A percentile compares a stretch with the other conserved stretches of the same genome.
Conservation (phyloP, 768 basidiomycete genomes). For the Suillus alpinus region DNA sequence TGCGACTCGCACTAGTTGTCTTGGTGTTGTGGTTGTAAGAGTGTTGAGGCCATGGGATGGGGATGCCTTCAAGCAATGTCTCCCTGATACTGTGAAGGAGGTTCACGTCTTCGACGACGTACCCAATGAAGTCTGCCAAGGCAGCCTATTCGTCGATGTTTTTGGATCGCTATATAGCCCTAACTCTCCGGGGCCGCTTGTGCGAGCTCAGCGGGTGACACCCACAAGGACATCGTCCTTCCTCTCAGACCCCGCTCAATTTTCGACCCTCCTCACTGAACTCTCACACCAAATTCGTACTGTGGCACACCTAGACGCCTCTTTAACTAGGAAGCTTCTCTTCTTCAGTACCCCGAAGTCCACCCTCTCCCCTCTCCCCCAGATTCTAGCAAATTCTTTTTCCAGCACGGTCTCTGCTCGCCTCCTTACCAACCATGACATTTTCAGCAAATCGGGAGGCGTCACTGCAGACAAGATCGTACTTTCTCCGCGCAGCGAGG, state of each 20-base stretch:
- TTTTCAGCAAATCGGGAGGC: slow-evolving; percentile 70
- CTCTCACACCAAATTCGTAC: slow-evolving; percentile 25
- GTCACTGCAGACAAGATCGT: slow-evolving; percentile 66
- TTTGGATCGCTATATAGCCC: slow-evolving; percentile 54
- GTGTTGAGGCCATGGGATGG: slow-evolving; percentile 85
- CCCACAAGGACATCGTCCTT: slow-evolving; percentile 56
- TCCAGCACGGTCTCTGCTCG: slow-evolving; percentile 51
- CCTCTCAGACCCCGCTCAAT: slow-evolving; percentile 40
- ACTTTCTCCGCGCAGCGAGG: slow-evolving; percentile 47
- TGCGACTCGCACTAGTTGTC: slow-evolving; percentile 39
- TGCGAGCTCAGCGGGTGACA: slow-evolving; percentile 58
- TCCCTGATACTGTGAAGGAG: slow-evolving; percentile 57
- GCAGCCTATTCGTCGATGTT: slow-evolving; percentile 70
- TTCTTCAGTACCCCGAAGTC: slow-evolving; percentile 52
- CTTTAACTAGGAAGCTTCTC: slow-evolving; percentile 45
- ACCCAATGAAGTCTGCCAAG: slow-evolving; percentile 55
- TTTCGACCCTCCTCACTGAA: slow-evolving; percentile 40
- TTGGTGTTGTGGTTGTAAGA: slow-evolving; percentile 71
- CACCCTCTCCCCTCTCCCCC: slow-evolving; percentile 45
- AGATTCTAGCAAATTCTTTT: slow-evolving; percentile 57
- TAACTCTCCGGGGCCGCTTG: slow-evolving; percentile 30
- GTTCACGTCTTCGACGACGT: slow-evolving; percentile 83
- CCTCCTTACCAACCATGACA: slow-evolving; percentile 68
- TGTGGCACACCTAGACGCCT: slow-evolving; percentile 22
- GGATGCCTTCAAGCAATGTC: slow-evolving; percentile 50